These are phyloP conservation scores for Pulveroboletus sp. DNA, from an alignment of 768 basidiomycete species.

Conservation along the genomic window DNA sequence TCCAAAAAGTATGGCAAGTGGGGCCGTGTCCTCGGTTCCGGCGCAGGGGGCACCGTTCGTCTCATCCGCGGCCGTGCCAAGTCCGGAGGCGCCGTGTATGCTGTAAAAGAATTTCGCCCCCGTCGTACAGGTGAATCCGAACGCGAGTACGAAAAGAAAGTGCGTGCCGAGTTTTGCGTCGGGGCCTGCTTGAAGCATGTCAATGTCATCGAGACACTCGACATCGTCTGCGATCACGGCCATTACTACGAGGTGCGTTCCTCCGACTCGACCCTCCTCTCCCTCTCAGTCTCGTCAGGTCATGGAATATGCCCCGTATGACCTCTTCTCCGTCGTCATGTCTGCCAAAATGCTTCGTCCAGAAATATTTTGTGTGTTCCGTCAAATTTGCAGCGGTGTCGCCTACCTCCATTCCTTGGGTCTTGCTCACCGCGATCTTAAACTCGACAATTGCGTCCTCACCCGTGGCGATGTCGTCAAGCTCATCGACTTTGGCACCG, in stretches of 20 bases:
- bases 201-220: constrained; percentile 97
- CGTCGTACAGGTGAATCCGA: constrained; percentile 85
- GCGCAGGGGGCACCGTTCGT: constrained; percentile 97
- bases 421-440: constrained; percentile 96
- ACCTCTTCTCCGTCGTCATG: constrained; percentile 99
- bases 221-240: constrained; percentile 96
- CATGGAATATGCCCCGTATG: constrained; percentile 99
- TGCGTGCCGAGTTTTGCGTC: constrained; percentile 98
- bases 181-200: constrained; percentile 90
- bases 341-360: constrained; percentile 97
- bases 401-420: constrained; percentile 98
- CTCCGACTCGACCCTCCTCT: constrained; percentile 1
- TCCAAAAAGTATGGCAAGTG: constrained; percentile 99
- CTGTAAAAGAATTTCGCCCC: constrained; percentile 96
- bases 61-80: constrained; percentile 87
- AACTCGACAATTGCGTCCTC: constrained; percentile 99
- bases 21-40: constrained; percentile 92
- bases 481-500: constrained; percentile 98
- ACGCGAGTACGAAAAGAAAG: constrained; percentile 99
- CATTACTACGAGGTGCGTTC: constrained; percentile 91
- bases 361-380: constrained; percentile 98
- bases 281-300: constrained; percentile 51
- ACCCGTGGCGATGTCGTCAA: constrained; percentile 93
- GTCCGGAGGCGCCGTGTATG: constrained; percentile 82
- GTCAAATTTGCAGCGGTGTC: constrained; percentile 97